A percentile compares a stretch with the other conserved stretches of the same genome.
Evolutionary conservation across 305 asterid species (phyloP).

Genomic region (Rubia occidens): DNA sequence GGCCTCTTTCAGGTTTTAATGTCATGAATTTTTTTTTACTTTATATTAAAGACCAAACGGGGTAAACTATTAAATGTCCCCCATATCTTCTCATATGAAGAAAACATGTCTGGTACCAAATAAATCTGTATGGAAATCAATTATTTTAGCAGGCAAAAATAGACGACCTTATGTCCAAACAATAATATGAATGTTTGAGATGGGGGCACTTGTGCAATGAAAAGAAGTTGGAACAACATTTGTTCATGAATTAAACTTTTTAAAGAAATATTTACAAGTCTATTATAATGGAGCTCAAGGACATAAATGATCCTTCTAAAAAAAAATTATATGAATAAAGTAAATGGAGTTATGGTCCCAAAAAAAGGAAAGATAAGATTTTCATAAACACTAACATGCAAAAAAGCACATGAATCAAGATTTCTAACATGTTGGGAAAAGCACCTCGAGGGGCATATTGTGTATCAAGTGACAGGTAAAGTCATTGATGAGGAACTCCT

Average conservation of each 20-base stretch:
- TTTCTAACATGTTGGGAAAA: constrained; percentile 6
- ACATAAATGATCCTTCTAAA: background rate
- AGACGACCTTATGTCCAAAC: constrained; percentile 67
- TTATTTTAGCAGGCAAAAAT: constrained; percentile 86
- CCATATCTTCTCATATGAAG: constrained; percentile 96
- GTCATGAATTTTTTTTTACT: constrained; percentile 87
- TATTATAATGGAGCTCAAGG: background rate
- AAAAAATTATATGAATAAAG: background rate
- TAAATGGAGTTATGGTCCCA: background rate
- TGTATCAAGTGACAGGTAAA: constrained; percentile 88
- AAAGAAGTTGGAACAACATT: too few relatives aligned
- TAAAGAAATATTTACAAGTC: too few relatives aligned
- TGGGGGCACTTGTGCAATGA: background rate
- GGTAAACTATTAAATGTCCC: constrained; percentile 71
- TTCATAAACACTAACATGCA: background rate
- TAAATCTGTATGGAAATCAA: constrained; percentile 89
- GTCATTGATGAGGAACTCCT: constrained; percentile 95
- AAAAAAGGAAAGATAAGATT: background rate
- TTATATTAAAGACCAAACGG: constrained; percentile 91
- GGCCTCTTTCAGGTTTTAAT: constrained; percentile 71
- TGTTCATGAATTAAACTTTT: too few relatives aligned
- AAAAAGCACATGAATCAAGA: background rate
- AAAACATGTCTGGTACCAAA: constrained; percentile 87
- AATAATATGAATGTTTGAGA: constrained; percentile 13
- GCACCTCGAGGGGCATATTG: constrained; percentile 94